phyloP scores from a whole-genome alignment of 495 filamentous ascomycete genomes.

The Aspergillus leporis region DNA sequence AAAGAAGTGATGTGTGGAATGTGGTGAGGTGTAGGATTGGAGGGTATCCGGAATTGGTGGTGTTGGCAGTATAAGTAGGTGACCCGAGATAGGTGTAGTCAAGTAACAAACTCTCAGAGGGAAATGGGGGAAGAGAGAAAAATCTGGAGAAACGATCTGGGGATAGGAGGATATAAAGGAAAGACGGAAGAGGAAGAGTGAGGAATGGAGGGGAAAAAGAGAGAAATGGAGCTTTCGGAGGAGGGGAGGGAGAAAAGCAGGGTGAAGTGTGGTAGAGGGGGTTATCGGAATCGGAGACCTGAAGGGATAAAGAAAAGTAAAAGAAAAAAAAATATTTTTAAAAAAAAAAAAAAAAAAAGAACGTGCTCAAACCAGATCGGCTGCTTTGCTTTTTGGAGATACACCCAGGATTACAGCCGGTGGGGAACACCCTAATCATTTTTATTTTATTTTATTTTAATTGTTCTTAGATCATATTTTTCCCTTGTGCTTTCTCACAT shows the following conservation, averaged over 20 bases:
- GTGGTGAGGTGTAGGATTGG: conserved; percentile 7
- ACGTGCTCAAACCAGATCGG: conserved; percentile 28
- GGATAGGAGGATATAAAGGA: conserved; percentile 30
- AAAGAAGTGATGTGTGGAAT: conserved; percentile 13
- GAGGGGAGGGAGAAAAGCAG: conserved; percentile 38
- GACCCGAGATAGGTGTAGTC: conserved; percentile 14
- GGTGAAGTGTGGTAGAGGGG: conserved; percentile 31
- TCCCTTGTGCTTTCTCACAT: not conserved
- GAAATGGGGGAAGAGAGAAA: conserved; percentile 15
- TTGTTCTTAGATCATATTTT: not conserved
- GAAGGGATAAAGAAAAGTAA: conserved; percentile 20
- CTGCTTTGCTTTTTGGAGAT: conserved; percentile 25
- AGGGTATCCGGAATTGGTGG: conserved; percentile 15
- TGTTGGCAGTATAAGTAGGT: conserved; percentile 9
- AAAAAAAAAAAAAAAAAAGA: conserved; percentile 22
- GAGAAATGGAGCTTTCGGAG: conserved; percentile 28
- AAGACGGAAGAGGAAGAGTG: conserved; percentile 25
- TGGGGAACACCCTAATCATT: conserved; percentile 13
- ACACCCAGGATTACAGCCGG: conserved; percentile 18
- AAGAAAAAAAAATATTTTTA: conserved; percentile 28
- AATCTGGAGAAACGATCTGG: conserved; percentile 34
- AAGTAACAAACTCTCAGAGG: conserved; percentile 16
- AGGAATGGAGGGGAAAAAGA: conserved; percentile 47
- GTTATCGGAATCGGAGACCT: conserved; percentile 36
- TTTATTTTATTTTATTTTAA: conserved; percentile 12